Evolutionary conservation across 352 stramenopile species (phyloP).

Genomic region (Globisporangium cylindrosporum): DNA sequence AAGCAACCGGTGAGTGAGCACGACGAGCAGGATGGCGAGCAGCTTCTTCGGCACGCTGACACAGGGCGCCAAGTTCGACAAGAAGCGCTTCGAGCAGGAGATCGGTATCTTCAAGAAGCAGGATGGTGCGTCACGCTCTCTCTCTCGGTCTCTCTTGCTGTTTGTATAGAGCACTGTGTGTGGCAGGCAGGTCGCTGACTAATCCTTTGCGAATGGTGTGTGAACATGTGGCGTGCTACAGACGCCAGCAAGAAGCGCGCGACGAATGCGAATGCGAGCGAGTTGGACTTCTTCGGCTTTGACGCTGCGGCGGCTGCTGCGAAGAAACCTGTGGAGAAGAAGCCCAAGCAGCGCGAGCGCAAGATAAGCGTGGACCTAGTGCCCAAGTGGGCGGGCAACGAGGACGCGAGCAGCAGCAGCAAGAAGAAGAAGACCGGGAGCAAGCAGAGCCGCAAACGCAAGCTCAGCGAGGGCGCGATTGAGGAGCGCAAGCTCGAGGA

Average conservation of each 20-base stretch:
- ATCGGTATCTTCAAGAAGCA: constrained; percentile 61
- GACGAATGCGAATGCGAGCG: constrained; percentile 33
- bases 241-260: constrained; percentile 15
- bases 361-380: constrained; percentile 75
- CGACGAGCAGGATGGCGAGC: constrained; percentile 42
- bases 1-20: neutral
- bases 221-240: constrained; percentile 15
- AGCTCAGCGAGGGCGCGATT: constrained; percentile 76
- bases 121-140: constrained; percentile 20
- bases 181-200: neutral
- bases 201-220: constrained; percentile 1
- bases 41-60: constrained; percentile 73
- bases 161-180: neutral
- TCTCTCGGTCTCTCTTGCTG: neutral
- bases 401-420: constrained; percentile 10
- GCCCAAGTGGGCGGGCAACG: constrained; percentile 60
- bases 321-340: constrained; percentile 25
- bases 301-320: constrained; percentile 26
- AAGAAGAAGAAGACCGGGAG: constrained; percentile 53
- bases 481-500: constrained; percentile 69
- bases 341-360: constrained; percentile 33
- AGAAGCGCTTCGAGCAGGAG: constrained; percentile 50
- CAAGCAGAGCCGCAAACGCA: constrained; percentile 76
- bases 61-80: constrained; percentile 66
- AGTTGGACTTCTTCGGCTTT: constrained; percentile 83